A percentile compares a stretch with the other conserved stretches of the same genome.
Evolutionary conservation across 805 yeast species (phyloP).

Genomic region (Ogataea zsoltii): DNA sequence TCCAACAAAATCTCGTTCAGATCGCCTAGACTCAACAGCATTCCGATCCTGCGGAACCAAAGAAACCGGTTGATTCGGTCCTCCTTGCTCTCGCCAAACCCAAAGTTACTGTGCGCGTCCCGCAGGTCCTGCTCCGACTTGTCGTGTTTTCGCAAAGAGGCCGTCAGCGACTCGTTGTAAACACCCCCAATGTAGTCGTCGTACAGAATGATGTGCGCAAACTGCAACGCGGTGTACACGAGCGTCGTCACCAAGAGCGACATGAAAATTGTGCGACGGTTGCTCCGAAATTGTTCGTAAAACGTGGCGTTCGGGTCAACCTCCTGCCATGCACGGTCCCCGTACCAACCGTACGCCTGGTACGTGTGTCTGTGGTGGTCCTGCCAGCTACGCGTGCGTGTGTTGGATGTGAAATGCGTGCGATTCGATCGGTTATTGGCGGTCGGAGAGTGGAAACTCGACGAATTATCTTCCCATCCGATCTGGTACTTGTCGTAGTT

Average conservation of each 20-base stretch:
- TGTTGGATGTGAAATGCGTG: neutral
- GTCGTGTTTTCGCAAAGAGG: slow-evolving; percentile 36
- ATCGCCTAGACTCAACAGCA: slow-evolving; percentile 29
- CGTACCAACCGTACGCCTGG: slow-evolving; percentile 28
- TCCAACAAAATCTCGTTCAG: slow-evolving; percentile 23
- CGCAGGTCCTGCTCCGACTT: slow-evolving; percentile 41
- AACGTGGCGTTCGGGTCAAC: slow-evolving; percentile 26
- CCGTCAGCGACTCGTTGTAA: slow-evolving; percentile 23
- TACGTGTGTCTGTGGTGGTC: slow-evolving; percentile 25
- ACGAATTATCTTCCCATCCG: slow-evolving; percentile 44
- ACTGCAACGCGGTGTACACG: slow-evolving; percentile 32
- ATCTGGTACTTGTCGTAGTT: slow-evolving; percentile 47
- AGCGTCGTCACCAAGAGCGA: slow-evolving; percentile 29
- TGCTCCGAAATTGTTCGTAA: slow-evolving; percentile 29
- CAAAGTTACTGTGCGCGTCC: slow-evolving; percentile 50
- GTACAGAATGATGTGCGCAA: slow-evolving; percentile 30
- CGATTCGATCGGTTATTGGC: slow-evolving; percentile 13
- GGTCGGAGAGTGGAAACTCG: slow-evolving; percentile 24
- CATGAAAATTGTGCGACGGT: slow-evolving; percentile 30
- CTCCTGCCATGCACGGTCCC: slow-evolving; percentile 29
- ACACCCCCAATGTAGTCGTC: slow-evolving; percentile 35
- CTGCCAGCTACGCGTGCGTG: slow-evolving; percentile 34
- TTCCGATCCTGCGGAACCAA: slow-evolving; percentile 47
- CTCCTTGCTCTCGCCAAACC: slow-evolving; percentile 48
- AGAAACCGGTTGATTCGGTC: slow-evolving; percentile 57